These are phyloP conservation scores for Lentithecium fluviatile DNA, from an alignment of 495 filamentous ascomycete species.

Conservation along the genomic window DNA sequence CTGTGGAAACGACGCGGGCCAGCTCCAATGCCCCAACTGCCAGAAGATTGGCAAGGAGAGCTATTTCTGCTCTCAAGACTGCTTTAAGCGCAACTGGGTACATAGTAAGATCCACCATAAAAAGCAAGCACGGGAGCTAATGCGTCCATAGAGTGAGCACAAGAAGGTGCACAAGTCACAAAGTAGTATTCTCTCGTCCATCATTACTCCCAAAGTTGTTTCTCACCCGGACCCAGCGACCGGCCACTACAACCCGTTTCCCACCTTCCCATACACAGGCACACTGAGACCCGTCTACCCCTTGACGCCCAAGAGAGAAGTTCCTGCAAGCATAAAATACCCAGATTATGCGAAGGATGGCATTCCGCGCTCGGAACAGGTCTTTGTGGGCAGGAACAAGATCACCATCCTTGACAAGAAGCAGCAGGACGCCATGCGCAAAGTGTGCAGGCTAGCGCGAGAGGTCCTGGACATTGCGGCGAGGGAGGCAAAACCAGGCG, in stretches of 20 bases:
- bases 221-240: slow-evolving; percentile 89
- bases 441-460: slow-evolving; percentile 81
- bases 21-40: slow-evolving; percentile 91
- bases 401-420: slow-evolving; percentile 77
- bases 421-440: slow-evolving; percentile 85
- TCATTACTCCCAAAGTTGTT: slow-evolving; percentile 70
- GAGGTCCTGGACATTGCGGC: slow-evolving; percentile 94
- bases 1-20: slow-evolving; percentile 78
- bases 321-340: slow-evolving; percentile 77
- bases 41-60: slow-evolving; percentile 86
- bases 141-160: slow-evolving; percentile 65
- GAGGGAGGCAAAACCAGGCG: slow-evolving; percentile 72
- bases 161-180: slow-evolving; percentile 80
- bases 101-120: slow-evolving; percentile 34
- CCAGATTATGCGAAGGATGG: slow-evolving; percentile 86
- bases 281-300: slow-evolving; percentile 84
- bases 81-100: slow-evolving; percentile 99
- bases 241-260: slow-evolving; percentile 87
- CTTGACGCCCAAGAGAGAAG: slow-evolving; percentile 66
- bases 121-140: slow-evolving; percentile 19
- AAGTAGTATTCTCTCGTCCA: slow-evolving; percentile 70
- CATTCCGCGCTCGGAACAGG: slow-evolving; percentile 74
- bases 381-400: slow-evolving; percentile 69
- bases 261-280: slow-evolving; percentile 78
- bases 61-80: slow-evolving; percentile 97